Base-by-base conservation (phyloP, 176 grass and related monocot species). In the Elaeis guineensis region DNA sequence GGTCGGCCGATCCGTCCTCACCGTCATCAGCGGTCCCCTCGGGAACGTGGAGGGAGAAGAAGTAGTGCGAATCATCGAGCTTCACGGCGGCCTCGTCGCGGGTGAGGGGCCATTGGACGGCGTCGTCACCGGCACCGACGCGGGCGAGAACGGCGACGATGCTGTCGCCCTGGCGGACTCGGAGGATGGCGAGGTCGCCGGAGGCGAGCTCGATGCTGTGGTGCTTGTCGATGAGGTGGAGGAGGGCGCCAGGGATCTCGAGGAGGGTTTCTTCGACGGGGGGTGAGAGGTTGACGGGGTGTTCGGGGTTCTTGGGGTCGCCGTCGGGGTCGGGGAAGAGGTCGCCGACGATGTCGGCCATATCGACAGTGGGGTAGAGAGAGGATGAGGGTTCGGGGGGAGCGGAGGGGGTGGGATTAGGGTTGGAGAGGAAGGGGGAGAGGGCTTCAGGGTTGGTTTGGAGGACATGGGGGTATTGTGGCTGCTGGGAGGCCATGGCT, bases 11-110 rank as follows among this genome's bases (percentile, higher is more conserved):
- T 11, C 81, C 80, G 53, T 70, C 78, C 62, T 50, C 11, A 48
- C 75, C 84, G 19, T 77, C 35, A 12, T 44, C 35, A 9, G 35
- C 35, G 7, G 35, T 44, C 11, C 35, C 35, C 35, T 44, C 21
- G 14, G 85, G 90, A 6, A 95, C 82, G 57, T 69, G 65, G 70
- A 95, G 66, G 54, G 85, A 85, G 76, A 89, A 95, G 24, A 87
- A 80, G 75, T 86, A 95, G 62, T 95, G 90, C 50, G 66, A 76
- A 3, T 76, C 62, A 54, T 95, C 85, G 19, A 95, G 90, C 74
- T 89, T 89, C 4, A 95, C 85, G 11, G 70, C 69, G 57, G 81
- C 78, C 15, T 78, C 85, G 61, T 89, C 90, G 61, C 79, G 82
- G 15, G 82, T 48, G 22, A 95, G 90, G 11, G 82, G 90, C 82